Conservation (phyloP, 345 rosid genomes). For the Syzygium oleosum region DNA sequence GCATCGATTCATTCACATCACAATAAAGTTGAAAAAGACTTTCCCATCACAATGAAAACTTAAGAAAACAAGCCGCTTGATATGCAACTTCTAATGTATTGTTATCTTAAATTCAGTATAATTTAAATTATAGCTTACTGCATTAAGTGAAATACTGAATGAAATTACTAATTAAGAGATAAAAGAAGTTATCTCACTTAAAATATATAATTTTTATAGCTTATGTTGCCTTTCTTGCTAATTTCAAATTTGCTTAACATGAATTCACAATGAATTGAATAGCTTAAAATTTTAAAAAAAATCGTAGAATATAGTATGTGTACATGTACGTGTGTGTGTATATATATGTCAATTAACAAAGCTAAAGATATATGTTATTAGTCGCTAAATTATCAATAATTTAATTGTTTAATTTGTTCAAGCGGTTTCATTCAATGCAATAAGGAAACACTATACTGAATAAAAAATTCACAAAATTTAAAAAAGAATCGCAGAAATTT, state of each 20-base stretch:
- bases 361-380: neutral
- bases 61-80: no score
- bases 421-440: neutral
- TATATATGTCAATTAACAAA: neutral
- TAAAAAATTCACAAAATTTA: no score
- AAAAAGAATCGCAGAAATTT: neutral
- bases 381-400: neutral
- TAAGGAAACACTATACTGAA: neutral
- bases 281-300: neutral
- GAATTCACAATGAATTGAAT: neutral
- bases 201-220: neutral
- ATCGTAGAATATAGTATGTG: neutral
- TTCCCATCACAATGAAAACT: neutral
- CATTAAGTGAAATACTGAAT: neutral
- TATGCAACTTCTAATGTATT: neutral
- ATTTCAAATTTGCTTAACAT: neutral
- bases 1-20: no score
- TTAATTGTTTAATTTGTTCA: no score
- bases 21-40: no score
- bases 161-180: neutral
- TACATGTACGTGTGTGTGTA: neutral
- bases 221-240: neutral
- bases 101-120: neutral
- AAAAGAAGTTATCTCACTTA: neutral
- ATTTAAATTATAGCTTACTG: neutral